Conservation (phyloP, 192 early-diverging fungal species). For the Backusella tuberculispora region DNA sequence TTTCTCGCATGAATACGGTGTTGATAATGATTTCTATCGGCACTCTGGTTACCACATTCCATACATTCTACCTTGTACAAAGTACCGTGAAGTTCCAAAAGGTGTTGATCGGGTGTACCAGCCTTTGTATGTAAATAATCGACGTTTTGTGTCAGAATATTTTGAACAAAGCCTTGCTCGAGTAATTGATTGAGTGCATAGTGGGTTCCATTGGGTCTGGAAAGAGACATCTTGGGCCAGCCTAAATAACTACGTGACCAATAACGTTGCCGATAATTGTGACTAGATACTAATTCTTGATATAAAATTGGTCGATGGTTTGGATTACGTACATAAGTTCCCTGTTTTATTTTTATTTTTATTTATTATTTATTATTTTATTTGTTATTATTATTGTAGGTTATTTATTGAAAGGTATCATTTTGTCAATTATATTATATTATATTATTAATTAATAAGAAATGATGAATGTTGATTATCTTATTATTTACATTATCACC, state of each 20-base stretch:
- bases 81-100: constrained; percentile 89
- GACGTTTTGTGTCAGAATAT: constrained; percentile 93
- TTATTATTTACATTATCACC: constrained; percentile 58
- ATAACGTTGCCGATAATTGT: constrained; percentile 78
- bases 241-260: constrained; percentile 92
- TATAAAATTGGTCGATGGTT: constrained; percentile 86
- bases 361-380: not conserved
- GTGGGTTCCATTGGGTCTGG: constrained; percentile 80
- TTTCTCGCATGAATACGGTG: constrained; percentile 65
- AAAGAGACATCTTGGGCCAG: constrained; percentile 66
- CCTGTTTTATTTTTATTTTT: constrained; percentile 32
- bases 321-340: constrained; percentile 70
- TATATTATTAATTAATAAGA: not conserved
- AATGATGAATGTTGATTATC: constrained; percentile 30
- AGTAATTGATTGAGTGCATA: constrained; percentile 58
- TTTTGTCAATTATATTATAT: not conserved
- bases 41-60: constrained; percentile 56
- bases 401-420: not conserved
- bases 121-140: constrained; percentile 77
- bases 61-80: constrained; percentile 76
- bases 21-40: constrained; percentile 68
- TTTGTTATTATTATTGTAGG: no score
- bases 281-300: constrained; percentile 65
- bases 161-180: constrained; percentile 44
- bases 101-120: constrained; percentile 47